Evolutionary conservation across 225 moss, liverwort and hornwort species (phyloP).

Genomic region (Asterella californica): DNA sequence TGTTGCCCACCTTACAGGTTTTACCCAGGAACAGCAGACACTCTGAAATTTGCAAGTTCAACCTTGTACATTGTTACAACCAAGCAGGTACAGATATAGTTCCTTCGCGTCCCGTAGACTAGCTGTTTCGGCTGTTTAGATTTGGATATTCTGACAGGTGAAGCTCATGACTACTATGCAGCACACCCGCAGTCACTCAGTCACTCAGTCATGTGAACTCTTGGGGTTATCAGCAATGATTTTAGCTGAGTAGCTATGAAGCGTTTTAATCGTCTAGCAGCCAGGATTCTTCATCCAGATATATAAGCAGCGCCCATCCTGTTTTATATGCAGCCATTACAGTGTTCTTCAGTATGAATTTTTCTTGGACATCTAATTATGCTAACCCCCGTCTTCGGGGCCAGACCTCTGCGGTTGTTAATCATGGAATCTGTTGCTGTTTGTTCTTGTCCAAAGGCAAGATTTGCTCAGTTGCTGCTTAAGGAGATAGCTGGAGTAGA

Average conservation of each 20-base stretch:
- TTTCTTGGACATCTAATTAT: neutral
- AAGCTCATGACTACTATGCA: no score
- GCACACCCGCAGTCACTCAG: no score
- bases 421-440: neutral
- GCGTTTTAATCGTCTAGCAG: neutral
- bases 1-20: slow-evolving; percentile 42
- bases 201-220: no score
- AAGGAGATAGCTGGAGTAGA: slow-evolving; percentile 89
- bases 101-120: neutral
- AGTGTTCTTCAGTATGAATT: neutral
- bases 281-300: neutral
- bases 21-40: slow-evolving; percentile 82
- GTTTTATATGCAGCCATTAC: neutral
- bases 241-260: no score
- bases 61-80: slow-evolving; percentile 88
- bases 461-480: slow-evolving; percentile 74
- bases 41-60: slow-evolving; percentile 71
- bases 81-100: slow-evolving; percentile 55
- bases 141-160: no score
- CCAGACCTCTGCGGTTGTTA: neutral
- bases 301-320: no score
- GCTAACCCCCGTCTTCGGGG: neutral
- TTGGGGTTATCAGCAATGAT: no score
- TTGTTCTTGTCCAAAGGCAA: slow-evolving; percentile 47
- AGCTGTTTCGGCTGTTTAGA: no score